Conservation (phyloP, 2,329 filamentous ascomycete species). For the Scytalidium lignicola region DNA sequence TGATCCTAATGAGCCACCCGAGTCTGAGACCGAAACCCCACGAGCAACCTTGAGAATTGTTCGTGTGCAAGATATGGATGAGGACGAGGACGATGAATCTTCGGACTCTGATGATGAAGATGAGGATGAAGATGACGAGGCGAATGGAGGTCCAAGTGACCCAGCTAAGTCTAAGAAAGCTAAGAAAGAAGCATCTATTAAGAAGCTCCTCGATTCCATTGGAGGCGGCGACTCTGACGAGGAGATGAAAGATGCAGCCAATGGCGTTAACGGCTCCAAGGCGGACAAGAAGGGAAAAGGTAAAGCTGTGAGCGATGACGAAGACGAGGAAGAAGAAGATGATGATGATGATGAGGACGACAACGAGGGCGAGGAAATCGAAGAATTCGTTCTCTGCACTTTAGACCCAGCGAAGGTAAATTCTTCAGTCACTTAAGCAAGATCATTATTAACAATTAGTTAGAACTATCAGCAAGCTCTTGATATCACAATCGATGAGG, state of each 20-base stretch:
- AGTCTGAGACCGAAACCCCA: slow-evolving; percentile 58
- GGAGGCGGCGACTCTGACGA: slow-evolving; percentile 54
- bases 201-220: slow-evolving; percentile 70
- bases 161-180: slow-evolving; percentile 85
- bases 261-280: slow-evolving; percentile 54
- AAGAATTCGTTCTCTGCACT: slow-evolving; percentile 93
- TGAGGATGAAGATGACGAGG: slow-evolving; percentile 62
- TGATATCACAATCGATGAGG: slow-evolving; percentile 84
- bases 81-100: slow-evolving; percentile 60
- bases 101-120: slow-evolving; percentile 46
- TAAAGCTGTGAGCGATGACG: slow-evolving; percentile 53
- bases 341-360: slow-evolving; percentile 59
- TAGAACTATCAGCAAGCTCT: slow-evolving; percentile 94
- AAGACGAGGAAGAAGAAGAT: slow-evolving; percentile 46
- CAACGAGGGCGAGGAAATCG: slow-evolving; percentile 74
- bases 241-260: slow-evolving; percentile 67
- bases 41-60: slow-evolving; percentile 90
- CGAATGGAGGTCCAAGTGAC: slow-evolving; percentile 87
- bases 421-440: slow-evolving; percentile 9
- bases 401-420: slow-evolving; percentile 86
- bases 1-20: slow-evolving; percentile 74
- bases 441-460: slow-evolving; percentile 23
- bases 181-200: slow-evolving; percentile 68
- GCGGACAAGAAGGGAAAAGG: slow-evolving; percentile 66
- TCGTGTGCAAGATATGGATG: slow-evolving; percentile 59